A percentile compares a stretch with the other conserved stretches of the same genome.
These are phyloP conservation scores for Daphne laureola DNA, from an alignment of 441 rosid genomes.

Conservation along the genomic window DNA sequence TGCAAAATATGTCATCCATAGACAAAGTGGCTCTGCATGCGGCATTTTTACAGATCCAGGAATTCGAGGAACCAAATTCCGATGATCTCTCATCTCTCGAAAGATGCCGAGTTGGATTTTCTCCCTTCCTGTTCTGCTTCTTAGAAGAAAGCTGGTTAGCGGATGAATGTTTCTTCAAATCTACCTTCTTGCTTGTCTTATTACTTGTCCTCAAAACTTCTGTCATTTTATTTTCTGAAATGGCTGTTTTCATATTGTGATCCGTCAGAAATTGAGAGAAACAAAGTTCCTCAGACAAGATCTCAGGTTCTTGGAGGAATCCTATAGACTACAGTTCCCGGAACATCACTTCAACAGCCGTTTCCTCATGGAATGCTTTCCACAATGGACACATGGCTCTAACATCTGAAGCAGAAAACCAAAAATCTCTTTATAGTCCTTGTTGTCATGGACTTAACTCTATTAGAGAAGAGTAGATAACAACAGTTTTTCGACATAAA, in stretches of 20 bases:
- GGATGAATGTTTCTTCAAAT: conserved; percentile 37
- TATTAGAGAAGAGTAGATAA: no score
- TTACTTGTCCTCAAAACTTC: conserved; percentile 35
- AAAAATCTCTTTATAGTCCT: no score
- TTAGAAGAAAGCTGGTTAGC: conserved; percentile 34
- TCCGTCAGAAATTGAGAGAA: conserved; percentile 39
- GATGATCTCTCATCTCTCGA: conserved; percentile 37
- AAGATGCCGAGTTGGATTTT: conserved; percentile 42
- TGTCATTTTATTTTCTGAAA: conserved; percentile 55
- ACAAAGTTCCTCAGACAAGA: conserved; percentile 48
- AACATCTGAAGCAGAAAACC: conserved; percentile 44
- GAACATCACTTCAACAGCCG: conserved; percentile 51
- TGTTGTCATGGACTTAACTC: no score
- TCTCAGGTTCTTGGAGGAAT: conserved; percentile 52
- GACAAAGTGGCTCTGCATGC: conserved; percentile 87
- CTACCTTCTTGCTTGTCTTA: conserved; percentile 64
- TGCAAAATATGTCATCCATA: conserved; percentile 78
- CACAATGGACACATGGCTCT: conserved; percentile 59
- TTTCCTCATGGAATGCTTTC: conserved; percentile 62
- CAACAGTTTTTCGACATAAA: no score
- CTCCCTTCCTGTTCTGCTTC: conserved; percentile 75
- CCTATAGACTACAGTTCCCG: conserved; percentile 52
- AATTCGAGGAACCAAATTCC: conserved; percentile 42
- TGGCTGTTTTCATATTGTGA: conserved; percentile 32
- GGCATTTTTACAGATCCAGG: conserved; percentile 93